phyloP scores from a whole-genome alignment of 2,329 filamentous ascomycete genomes.

The Diplocarpon mali region DNA sequence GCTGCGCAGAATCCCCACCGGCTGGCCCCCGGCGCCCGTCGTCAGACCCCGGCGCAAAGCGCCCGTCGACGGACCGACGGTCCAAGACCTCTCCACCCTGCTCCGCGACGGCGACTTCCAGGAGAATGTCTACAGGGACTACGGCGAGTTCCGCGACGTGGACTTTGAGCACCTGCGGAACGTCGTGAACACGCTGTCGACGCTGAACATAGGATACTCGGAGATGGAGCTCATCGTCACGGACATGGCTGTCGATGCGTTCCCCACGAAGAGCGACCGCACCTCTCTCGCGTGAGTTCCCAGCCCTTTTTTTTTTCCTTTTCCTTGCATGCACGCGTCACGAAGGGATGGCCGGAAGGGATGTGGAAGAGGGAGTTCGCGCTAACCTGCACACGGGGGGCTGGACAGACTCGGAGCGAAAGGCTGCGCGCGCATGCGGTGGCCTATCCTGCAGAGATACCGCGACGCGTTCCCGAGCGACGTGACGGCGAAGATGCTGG shows the following conservation, averaged over 20 bases:
- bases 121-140: background rate
- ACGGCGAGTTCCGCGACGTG: conserved; percentile 3
- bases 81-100: background rate
- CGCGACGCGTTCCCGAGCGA: background rate
- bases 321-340: background rate
- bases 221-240: background rate
- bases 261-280: background rate
- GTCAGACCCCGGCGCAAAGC: background rate
- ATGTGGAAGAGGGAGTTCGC: background rate
- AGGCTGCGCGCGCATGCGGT: background rate
- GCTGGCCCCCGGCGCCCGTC: background rate
- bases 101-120: background rate
- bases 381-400: background rate
- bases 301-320: background rate
- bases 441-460: background rate
- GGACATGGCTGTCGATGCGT: background rate
- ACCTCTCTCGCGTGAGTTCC: too few species aligned
- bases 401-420: background rate
- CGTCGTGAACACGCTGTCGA: background rate
- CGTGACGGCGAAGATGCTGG: background rate
- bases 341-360: background rate
- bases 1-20: background rate
- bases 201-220: background rate
- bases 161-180: background rate
- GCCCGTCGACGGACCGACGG: background rate